These are phyloP conservation scores for Hypoxylon rubiginosum DNA, from an alignment of 2,329 filamentous ascomycete genomes.

Conservation along the genomic window DNA sequence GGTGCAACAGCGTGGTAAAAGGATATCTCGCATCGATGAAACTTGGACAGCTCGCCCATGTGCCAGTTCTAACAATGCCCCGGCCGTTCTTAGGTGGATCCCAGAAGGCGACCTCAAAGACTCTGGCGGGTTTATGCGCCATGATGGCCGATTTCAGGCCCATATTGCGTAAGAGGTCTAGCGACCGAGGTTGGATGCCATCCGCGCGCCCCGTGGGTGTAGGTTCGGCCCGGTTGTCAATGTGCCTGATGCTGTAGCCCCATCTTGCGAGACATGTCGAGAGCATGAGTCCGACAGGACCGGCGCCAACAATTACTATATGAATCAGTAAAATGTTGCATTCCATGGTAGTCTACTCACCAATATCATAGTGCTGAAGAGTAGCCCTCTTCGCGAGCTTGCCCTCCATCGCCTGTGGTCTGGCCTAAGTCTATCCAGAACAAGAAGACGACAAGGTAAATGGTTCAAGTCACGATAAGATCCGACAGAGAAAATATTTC, in stretches of 20 bases:
- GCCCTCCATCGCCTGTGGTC: slow-evolving; percentile 41
- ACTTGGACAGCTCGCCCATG: slow-evolving; percentile 88
- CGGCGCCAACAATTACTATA: slow-evolving; percentile 87
- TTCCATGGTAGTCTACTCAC: slow-evolving; percentile 47
- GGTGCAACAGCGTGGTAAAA: slow-evolving; percentile 78
- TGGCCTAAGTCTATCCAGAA: slow-evolving; percentile 3
- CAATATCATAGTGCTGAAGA: slow-evolving; percentile 59
- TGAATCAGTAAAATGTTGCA: slow-evolving; percentile 39
- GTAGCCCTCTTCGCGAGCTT: slow-evolving; percentile 35
- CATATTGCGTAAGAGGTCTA: slow-evolving; percentile 90
- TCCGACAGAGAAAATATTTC: neutral
- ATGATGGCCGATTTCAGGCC: slow-evolving; percentile 89
- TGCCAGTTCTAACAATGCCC: slow-evolving; percentile 75
- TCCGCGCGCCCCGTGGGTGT: slow-evolving; percentile 89
- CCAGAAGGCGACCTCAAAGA: slow-evolving; percentile 84
- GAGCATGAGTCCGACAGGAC: slow-evolving; percentile 88
- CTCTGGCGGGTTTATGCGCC: slow-evolving; percentile 86
- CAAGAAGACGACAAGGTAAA: slow-evolving; percentile 4
- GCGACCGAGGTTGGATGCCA: slow-evolving; percentile 89
- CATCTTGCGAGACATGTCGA: slow-evolving; percentile 90
- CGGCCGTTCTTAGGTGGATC: slow-evolving; percentile 69
- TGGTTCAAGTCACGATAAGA: neutral
- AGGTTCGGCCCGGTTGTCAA: slow-evolving; percentile 89
- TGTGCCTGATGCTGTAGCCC: slow-evolving; percentile 96
- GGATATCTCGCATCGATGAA: slow-evolving; percentile 82